Evolutionary conservation across 805 yeast species (phyloP).

Genomic region (Sugiyamaella marilandica): DNA sequence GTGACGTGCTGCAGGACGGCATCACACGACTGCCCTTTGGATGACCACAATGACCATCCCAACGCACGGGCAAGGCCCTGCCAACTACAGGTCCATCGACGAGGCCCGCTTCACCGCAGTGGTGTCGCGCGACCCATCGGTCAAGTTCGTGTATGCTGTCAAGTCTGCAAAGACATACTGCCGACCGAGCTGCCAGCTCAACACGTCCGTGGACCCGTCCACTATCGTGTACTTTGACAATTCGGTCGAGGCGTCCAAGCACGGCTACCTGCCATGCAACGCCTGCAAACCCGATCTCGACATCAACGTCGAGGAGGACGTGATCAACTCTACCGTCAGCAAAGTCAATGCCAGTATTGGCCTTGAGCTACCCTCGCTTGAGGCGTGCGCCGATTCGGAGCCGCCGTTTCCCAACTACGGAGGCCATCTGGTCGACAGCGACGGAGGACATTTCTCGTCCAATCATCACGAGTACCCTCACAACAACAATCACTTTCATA

Average conservation of each 20-base stretch:
- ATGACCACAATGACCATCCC: no score
- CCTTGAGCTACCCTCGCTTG: slow-evolving; percentile 40
- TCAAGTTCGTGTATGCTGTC: slow-evolving; percentile 48
- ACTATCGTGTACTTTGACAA: slow-evolving; percentile 41
- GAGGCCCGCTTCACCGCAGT: slow-evolving; percentile 14
- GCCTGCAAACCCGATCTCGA: slow-evolving; percentile 48
- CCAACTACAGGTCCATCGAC: not conserved
- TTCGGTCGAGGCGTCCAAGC: slow-evolving; percentile 39
- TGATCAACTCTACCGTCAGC: slow-evolving; percentile 47
- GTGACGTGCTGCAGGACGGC: no score
- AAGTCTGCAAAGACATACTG: slow-evolving; percentile 41
- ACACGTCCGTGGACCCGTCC: slow-evolving; percentile 33
- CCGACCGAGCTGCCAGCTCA: slow-evolving; percentile 54
- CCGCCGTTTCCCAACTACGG: slow-evolving; percentile 25
- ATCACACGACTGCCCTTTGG: not conserved
- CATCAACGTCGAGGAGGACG: slow-evolving; percentile 15
- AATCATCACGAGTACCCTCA: slow-evolving; percentile 6
- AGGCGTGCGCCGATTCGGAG: slow-evolving; percentile 23
- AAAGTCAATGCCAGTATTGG: slow-evolving; percentile 55
- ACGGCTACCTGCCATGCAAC: slow-evolving; percentile 50
- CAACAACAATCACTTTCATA: slow-evolving; percentile 6
- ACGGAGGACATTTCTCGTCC: not conserved
- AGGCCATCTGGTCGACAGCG: slow-evolving; percentile 22
- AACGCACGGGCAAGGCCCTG: not conserved
- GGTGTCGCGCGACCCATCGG: slow-evolving; percentile 47